phyloP scores from a whole-genome alignment of 371 early-diverging fungal genomes.

The Mucor plumbeus region DNA sequence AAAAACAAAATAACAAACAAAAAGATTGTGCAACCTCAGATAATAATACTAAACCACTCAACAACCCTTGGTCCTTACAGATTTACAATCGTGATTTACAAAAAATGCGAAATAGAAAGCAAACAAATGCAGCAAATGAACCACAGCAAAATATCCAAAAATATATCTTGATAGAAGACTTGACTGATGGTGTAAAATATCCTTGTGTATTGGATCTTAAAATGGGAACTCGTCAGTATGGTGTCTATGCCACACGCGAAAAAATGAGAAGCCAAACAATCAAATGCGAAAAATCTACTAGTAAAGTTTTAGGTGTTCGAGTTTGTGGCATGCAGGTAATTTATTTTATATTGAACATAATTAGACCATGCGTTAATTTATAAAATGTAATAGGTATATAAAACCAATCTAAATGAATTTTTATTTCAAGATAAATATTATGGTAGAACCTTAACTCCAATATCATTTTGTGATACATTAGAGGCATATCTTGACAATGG shows the following conservation, averaged over 20 bases:
- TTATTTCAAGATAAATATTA: constrained; percentile 93
- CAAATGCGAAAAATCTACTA: constrained; percentile 92
- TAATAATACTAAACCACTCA: constrained; percentile 12
- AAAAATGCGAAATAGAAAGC: constrained; percentile 26
- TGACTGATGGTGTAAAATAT: constrained; percentile 83
- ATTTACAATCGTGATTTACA: constrained; percentile 46
- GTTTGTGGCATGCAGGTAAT: constrained; percentile 96
- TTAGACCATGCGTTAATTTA: neutral
- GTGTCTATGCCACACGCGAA: constrained; percentile 81
- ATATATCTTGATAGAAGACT: constrained; percentile 77
- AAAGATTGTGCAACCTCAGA: constrained; percentile 10
- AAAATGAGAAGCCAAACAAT: constrained; percentile 86
- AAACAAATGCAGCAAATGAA: constrained; percentile 22
- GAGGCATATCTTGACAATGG: constrained; percentile 87
- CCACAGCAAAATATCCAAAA: constrained; percentile 63
- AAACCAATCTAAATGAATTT: constrained; percentile 63
- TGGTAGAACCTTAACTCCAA: constrained; percentile 82
- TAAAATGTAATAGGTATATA: constrained; percentile 72
- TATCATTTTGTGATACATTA: constrained; percentile 80
- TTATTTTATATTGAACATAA: neutral
- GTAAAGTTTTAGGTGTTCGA: constrained; percentile 88
- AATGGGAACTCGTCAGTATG: constrained; percentile 98
- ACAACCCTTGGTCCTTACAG: constrained; percentile 50
- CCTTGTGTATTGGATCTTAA: constrained; percentile 97
- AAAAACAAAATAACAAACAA: constrained; percentile 21